phyloP scores from a whole-genome alignment of 306 rosid genomes.

The Trifolium subterraneum region DNA sequence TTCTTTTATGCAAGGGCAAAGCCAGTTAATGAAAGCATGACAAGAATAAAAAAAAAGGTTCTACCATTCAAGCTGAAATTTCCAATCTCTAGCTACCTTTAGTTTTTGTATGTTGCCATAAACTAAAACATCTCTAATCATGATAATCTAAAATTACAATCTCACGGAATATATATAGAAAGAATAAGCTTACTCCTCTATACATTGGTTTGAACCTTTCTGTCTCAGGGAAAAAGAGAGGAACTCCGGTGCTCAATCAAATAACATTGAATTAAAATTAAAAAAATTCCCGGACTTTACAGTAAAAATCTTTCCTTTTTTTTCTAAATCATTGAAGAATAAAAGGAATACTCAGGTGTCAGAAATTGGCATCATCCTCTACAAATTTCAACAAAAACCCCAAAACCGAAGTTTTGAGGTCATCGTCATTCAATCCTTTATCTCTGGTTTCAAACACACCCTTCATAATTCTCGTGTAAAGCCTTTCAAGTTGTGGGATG shows the following conservation, averaged over 20 bases:
- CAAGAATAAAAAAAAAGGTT: background rate
- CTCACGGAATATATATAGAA: constrained; percentile 23
- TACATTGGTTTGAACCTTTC: constrained; percentile 24
- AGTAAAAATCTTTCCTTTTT: constrained; percentile 46
- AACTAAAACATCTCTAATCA: constrained; percentile 31
- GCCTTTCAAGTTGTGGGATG: constrained; percentile 90
- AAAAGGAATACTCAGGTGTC: constrained; percentile 32
- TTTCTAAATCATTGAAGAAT: constrained; percentile 31
- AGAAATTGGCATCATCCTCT: constrained; percentile 84
- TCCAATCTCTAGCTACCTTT: constrained; percentile 8
- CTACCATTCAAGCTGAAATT: background rate
- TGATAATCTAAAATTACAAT: constrained; percentile 35
- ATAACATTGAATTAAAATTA: constrained; percentile 32
- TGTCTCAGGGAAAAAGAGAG: constrained; percentile 12
- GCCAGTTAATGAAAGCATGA: constrained; percentile 2
- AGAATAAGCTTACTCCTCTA: constrained; percentile 22
- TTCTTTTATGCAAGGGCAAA: background rate
- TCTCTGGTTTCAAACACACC: constrained; percentile 70
- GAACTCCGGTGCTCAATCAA: constrained; percentile 46
- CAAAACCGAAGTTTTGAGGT: constrained; percentile 65
- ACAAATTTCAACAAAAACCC: constrained; percentile 67
- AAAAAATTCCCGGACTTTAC: constrained; percentile 65
- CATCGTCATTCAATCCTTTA: constrained; percentile 43
- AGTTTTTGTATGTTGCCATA: background rate
- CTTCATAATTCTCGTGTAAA: constrained; percentile 88